Evolutionary conservation across 1,284 basidiomycete genomes (phyloP).

Genomic region (Coniferiporia sulphurascens): DNA sequence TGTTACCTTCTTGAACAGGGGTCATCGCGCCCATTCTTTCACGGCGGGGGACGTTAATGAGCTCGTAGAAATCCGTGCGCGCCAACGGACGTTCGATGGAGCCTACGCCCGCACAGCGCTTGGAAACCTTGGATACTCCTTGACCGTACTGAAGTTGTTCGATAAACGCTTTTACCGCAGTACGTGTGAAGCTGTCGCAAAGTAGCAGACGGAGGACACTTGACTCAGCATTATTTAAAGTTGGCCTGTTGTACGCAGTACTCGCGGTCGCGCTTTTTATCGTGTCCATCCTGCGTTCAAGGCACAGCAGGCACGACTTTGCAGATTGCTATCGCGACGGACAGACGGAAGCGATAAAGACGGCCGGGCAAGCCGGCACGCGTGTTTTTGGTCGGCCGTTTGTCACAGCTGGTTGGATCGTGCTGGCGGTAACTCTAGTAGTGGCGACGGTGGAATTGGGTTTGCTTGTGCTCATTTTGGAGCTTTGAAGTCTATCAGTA

Average conservation of each 20-base stretch:
- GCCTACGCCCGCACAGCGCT: slow-evolving; percentile 77
- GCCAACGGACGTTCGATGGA: slow-evolving; percentile 77
- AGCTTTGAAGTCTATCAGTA: slow-evolving; percentile 15
- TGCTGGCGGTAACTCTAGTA: slow-evolving; percentile 54
- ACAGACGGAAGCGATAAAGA: slow-evolving; percentile 32
- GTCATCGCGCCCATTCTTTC: slow-evolving; percentile 57
- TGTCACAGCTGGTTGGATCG: slow-evolving; percentile 74
- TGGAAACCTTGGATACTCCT: slow-evolving; percentile 66
- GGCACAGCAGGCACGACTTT: slow-evolving; percentile 68
- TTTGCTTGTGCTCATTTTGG: slow-evolving; percentile 55
- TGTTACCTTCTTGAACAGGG: slow-evolving; percentile 33
- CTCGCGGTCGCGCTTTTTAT: slow-evolving; percentile 58
- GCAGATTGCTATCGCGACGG: slow-evolving; percentile 47
- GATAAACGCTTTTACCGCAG: slow-evolving; percentile 65
- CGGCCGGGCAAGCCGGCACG: slow-evolving; percentile 52
- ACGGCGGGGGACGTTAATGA: slow-evolving; percentile 54
- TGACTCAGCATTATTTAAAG: slow-evolving; percentile 32
- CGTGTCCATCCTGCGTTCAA: slow-evolving; percentile 54
- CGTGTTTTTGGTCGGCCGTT: slow-evolving; percentile 72
- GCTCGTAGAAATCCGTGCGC: slow-evolving; percentile 70
- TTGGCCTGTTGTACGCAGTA: slow-evolving; percentile 68
- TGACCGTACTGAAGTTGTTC: slow-evolving; percentile 74
- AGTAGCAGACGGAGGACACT: not conserved
- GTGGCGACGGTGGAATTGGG: slow-evolving; percentile 63
- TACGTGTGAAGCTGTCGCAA: slow-evolving; percentile 30